Base-by-base conservation (phyloP, 768 basidiomycete genomes). In the Cantharellus anzutake region DNA sequence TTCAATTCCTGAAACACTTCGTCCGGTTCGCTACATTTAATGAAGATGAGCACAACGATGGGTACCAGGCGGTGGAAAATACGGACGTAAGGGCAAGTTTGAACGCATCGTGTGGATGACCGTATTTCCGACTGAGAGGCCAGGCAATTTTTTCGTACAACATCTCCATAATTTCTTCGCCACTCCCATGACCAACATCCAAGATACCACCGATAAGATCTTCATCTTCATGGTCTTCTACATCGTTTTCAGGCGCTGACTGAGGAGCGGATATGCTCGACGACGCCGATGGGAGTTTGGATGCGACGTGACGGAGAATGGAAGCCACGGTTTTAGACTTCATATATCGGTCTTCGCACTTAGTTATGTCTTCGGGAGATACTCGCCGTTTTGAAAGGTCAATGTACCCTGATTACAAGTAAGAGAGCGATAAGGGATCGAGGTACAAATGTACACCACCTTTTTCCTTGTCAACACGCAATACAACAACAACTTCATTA, bases 391-490 rank as follows among this genome's bases (percentile, higher is more conserved):
- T 99, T 56, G 93, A 97, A 35, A 98, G 78, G 78, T 99, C 96
- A 69, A 99, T 99, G 73, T 99, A 98, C 5, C 94, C 92, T 94
- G 64, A 41, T 34, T 16, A 34, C 14, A 40, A 41, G 29, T 42
- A 16, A 29, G 20, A 29, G 20, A 29, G 20, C 20, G 20, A 29
- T 29, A 29, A 29, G 20, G n/a, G 29, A 41, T 52, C 40, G 56
- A 60, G 41, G 29, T 29, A 11, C 11, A 37, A 37, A 37, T 37
- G 52, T 11, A 37, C 52, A 61, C 57, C 20, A 88, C 92, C 94
- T 75, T 99, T 99, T 73, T 98, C 96, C 71, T 96, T 96, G 77
- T 99, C 96, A 35, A 99, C 94, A 64, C 96, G 78, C 59, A 98
- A 81, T 0, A 97, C 96, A 64, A 99, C 93, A 62, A 98, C 96